Conservation (phyloP, 352 stramenopile genomes). For the Globisporangium radiosum region DNA sequence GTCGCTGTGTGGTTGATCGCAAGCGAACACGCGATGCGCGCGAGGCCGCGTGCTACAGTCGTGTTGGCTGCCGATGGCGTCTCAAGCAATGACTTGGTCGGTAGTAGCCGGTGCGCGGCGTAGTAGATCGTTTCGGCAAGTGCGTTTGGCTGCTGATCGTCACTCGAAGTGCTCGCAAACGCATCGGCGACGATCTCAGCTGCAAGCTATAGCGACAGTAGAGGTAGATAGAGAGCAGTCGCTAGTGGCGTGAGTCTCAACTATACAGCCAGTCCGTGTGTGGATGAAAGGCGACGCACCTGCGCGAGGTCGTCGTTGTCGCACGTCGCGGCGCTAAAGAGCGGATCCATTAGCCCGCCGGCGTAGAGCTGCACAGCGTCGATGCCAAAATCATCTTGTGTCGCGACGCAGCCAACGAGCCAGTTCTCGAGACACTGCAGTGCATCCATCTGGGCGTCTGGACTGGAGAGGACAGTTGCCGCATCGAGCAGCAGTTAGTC, state of each 20-base stretch:
- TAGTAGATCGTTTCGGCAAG: conserved; percentile 23
- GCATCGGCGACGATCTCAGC: conserved; percentile 56
- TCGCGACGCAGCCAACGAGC: conserved; percentile 49
- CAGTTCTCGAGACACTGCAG: conserved; percentile 63
- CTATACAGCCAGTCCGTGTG: too few relatives aligned
- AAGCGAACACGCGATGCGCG: conserved; percentile 36
- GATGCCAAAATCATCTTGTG: conserved; percentile 41
- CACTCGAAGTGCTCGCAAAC: conserved; percentile 26
- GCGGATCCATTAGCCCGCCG: conserved; percentile 33
- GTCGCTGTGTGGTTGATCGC: conserved; percentile 34
- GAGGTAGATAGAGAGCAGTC: too few relatives aligned
- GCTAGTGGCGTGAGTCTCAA: too few relatives aligned
- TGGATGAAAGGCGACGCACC: conserved; percentile 15
- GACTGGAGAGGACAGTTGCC: conserved; percentile 14
- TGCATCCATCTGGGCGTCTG: conserved; percentile 26
- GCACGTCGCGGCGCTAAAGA: conserved; percentile 28
- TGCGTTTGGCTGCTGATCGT: conserved; percentile 14
- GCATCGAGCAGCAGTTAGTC: too few relatives aligned
- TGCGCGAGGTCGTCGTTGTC: conserved; percentile 34
- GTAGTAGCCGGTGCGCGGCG: conserved; percentile 18
- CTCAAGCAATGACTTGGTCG: conserved; percentile 14
- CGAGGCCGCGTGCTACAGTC: conserved; percentile 26
- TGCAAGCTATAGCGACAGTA: conserved; percentile 25
- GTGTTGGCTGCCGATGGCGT: conserved; percentile 11
- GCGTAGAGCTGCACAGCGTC: conserved; percentile 28